Percentiles rank a stretch among this genome's conserved stretches.
Evolutionary conservation across 805 yeast species (phyloP).

Genomic region (Candida glaebosa): DNA sequence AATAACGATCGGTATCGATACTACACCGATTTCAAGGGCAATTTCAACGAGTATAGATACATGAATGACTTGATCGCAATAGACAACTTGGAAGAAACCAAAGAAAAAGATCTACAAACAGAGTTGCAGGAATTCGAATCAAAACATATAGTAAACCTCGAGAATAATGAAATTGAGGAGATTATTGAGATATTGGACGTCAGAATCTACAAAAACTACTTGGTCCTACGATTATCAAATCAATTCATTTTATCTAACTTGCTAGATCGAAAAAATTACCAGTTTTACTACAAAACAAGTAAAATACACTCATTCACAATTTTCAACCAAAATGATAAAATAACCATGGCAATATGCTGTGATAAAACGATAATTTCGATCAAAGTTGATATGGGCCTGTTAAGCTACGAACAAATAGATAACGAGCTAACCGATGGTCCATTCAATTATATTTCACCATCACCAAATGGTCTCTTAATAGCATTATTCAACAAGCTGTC

Average conservation of each 20-base stretch:
- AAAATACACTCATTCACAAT: conserved; percentile 21
- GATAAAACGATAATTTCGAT: conserved; percentile 28
- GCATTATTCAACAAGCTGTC: conserved; percentile 39
- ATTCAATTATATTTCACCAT: conserved; percentile 36
- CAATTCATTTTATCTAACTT: conserved; percentile 36
- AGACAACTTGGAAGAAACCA: conserved; percentile 16
- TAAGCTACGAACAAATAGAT: conserved; percentile 28
- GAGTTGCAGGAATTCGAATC: conserved; percentile 6
- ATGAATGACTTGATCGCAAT: conserved; percentile 17
- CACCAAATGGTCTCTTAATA: conserved; percentile 57
- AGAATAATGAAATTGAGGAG: conserved; percentile 28
- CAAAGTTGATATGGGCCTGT: conserved; percentile 19
- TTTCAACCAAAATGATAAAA: conserved; percentile 6
- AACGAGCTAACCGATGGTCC: conserved; percentile 48
- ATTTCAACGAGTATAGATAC: conserved; percentile 50
- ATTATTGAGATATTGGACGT: conserved; percentile 21
- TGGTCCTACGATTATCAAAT: conserved; percentile 41
- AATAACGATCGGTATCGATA: conserved; percentile 50
- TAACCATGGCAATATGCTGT: conserved; percentile 17
- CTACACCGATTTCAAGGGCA: conserved; percentile 65
- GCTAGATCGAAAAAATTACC: conserved; percentile 34
- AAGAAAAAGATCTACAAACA: conserved; percentile 24
- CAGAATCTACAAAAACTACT: conserved; percentile 38
- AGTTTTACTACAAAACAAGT: conserved; percentile 23
- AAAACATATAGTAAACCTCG: conserved; percentile 28